Evolutionary conservation across 169 alveolate genomes (phyloP).

Genomic region (Cryptosporidium bovis): DNA sequence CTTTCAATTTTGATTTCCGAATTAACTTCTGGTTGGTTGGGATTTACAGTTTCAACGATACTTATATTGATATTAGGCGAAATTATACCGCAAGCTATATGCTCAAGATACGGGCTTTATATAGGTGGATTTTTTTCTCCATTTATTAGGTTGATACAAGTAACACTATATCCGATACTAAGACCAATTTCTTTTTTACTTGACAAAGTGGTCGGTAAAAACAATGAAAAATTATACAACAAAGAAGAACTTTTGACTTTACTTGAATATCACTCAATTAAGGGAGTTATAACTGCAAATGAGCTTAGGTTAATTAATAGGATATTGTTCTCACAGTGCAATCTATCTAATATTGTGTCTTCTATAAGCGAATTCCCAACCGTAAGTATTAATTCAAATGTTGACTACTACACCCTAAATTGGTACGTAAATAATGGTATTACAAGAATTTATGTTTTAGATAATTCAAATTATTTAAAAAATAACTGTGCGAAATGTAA

Average conservation of each 20-base stretch:
- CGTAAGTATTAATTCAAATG: slow-evolving; percentile 3
- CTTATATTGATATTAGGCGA: slow-evolving; percentile 89
- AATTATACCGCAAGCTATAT: slow-evolving; percentile 89
- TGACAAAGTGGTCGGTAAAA: slow-evolving; percentile 78
- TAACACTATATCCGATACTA: slow-evolving; percentile 80
- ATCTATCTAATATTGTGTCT: slow-evolving; percentile 19
- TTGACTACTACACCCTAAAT: neutral
- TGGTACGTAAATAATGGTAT: slow-evolving; percentile 21
- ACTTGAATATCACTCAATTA: slow-evolving; percentile 36
- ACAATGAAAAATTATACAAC: slow-evolving; percentile 24
- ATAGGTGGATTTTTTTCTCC: slow-evolving; percentile 87
- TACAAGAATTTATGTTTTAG: slow-evolving; percentile 22
- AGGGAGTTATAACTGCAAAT: slow-evolving; percentile 2
- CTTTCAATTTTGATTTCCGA: slow-evolving; percentile 88
- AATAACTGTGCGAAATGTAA: no score
- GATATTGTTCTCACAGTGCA: slow-evolving; percentile 9
- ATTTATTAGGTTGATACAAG: slow-evolving; percentile 77
- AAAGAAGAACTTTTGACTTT: slow-evolving; percentile 29
- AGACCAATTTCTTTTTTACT: slow-evolving; percentile 83
- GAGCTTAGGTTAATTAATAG: slow-evolving; percentile 32
- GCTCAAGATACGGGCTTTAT: slow-evolving; percentile 86
- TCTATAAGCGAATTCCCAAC: slow-evolving; percentile 27
- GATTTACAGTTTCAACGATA: slow-evolving; percentile 85
- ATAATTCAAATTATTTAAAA: neutral
- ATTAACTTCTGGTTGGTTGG: slow-evolving; percentile 83